Evolutionary conservation across 306 rosid genomes (phyloP), one percentile per base, ranked within the genome.

Genomic region (Nissolia schottii): DNA sequence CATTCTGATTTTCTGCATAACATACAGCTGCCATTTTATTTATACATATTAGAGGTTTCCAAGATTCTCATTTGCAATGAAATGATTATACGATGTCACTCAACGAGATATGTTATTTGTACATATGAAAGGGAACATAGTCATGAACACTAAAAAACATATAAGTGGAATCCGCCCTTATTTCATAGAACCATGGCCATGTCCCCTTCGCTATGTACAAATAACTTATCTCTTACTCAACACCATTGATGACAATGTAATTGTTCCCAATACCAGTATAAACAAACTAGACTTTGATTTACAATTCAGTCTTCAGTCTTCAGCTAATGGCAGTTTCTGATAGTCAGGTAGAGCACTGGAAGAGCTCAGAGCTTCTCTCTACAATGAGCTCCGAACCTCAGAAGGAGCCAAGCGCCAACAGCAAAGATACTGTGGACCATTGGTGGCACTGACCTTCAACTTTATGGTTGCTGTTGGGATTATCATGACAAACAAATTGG

Each of bases 381-480:
- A 87, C 90, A 94, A 86, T 83, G 97, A 94, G 27, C 82, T 89
- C 74, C 80, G 92, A 71, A 89, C 95, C 12, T 94, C 97, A 10
- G 97, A 94, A 68, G 96, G 99, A 13, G 95, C 99, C 24, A 91
- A 82, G 82, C 96, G 97, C 57, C 97, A 94, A 61, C 97, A 91
- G 50, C 99, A 89, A 80, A 80, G 91, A 50, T 85, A 82, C 49
- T 94, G 99, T 50, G 96, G 96, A 29, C 97, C 97, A 0, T 31
- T 74, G 16, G 90, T 77, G 68, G 98, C 97, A 7, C 76, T 94
- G 91, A 23, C 89, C 68, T 89, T 94, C 85, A 94, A 92, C 48
- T 92, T 90, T 75, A 69, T 83, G 61, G 95, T 88, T 74, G 82
- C 95, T 4, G 89, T 88, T 64, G 89, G 91, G 22, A 92, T 90